Evolutionary conservation across 345 rosid species (phyloP), one percentile per base, ranked within the genome.

Genomic region (Cardamine occulta): DNA sequence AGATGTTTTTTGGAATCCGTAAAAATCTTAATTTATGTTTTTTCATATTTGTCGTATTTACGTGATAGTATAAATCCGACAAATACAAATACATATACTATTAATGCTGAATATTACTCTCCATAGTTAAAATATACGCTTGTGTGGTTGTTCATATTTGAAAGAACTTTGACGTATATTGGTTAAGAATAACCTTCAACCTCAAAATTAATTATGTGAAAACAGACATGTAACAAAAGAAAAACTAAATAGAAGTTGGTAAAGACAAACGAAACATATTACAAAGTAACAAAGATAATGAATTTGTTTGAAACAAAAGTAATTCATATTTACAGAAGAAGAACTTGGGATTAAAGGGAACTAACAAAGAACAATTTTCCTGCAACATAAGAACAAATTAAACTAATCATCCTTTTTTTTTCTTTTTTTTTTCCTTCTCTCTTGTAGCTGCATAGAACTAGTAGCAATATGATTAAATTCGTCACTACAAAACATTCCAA

Each of bases 401-500:
- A 48, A 75, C 67, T 59, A 57, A 59, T 24, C 29, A 62, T 8
- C 34, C 8, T 7, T 21, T 39, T 24, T 62, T 1, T 21, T 21
- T 21, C 1, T 21, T 10, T 35, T 61, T 14, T 23, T 13, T 32
- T 58, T 58, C 63, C 63, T 34, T 59, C 63, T 29, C 29, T 18
- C 3, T 39, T 13, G 31, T 34, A 42, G 55, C 5, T 0, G 48
- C 72, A 34, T 68, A 39, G 18, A 12, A 28, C 29, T 54, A 42
- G 7, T 64, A 44, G 45, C 15, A 66, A 48, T 3, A 51, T 48
- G 68, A 58, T 21, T 61, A 18, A 51, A 18, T 52, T 23, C 57
- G 42, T 61, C 74, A 61, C 40, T 53, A 54, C 64, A 52, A 62
- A 69, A 76, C 54, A 63, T 54, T 75, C 68, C 66, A 68, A 59